Evolutionary conservation across 2,329 filamentous ascomycete species (phyloP).

Genomic region (Xylariaceae sp.): DNA sequence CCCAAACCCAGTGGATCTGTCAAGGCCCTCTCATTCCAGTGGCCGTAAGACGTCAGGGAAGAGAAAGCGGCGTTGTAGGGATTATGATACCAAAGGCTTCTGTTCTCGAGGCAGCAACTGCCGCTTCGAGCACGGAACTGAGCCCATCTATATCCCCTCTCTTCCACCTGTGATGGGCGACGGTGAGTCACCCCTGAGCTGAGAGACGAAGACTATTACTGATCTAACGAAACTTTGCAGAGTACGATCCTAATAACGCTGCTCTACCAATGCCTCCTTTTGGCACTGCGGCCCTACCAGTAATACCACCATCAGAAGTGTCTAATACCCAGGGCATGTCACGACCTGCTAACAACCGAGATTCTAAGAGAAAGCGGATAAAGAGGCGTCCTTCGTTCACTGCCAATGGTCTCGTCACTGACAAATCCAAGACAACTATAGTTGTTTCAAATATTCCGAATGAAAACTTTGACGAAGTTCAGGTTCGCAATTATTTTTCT

Average conservation of each 20-base stretch:
- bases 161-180: slow-evolving; percentile 31
- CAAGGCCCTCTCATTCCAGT: slow-evolving; percentile 29
- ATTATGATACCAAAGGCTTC: slow-evolving; percentile 70
- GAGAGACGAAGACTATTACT: too few relatives aligned
- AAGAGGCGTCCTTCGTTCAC: slow-evolving; percentile 57
- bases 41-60: slow-evolving; percentile 26
- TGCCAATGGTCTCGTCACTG: slow-evolving; percentile 57
- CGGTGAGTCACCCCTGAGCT: slow-evolving; percentile 26
- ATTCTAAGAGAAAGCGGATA: slow-evolving; percentile 36
- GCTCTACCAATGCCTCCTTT: slow-evolving; percentile 27
- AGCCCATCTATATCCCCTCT: slow-evolving; percentile 40
- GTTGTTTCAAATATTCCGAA: slow-evolving; percentile 76
- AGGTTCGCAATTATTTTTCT: slow-evolving; percentile 65
- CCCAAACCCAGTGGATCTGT: slow-evolving; percentile 37
- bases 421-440: slow-evolving; percentile 62
- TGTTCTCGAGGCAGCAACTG: slow-evolving; percentile 66
- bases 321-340: slow-evolving; percentile 12
- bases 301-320: slow-evolving; percentile 16
- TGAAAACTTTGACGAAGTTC: slow-evolving; percentile 62
- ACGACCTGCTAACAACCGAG: slow-evolving; percentile 25
- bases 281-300: slow-evolving; percentile 10
- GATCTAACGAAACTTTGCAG: slow-evolving; percentile 28
- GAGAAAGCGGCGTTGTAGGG: slow-evolving; percentile 54
- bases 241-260: slow-evolving; percentile 58
- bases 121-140: slow-evolving; percentile 63